Evolutionary conservation across 306 rosid species (phyloP), one percentile per base, ranked within the genome.

Genomic region (Vigna mungo): DNA sequence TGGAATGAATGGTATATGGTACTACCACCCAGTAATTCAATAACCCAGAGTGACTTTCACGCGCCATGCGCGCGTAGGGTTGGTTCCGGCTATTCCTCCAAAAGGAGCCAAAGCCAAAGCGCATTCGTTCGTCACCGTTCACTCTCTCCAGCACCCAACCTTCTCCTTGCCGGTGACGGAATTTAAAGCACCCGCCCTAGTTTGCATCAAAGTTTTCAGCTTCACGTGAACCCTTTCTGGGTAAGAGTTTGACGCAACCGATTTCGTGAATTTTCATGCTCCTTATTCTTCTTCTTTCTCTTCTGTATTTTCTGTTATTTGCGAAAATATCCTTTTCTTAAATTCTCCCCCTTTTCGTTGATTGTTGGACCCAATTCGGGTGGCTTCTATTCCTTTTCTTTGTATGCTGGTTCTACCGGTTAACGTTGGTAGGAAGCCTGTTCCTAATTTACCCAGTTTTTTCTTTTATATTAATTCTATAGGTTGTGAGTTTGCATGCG

Each of bases 121-220:
- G 81, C 86, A 85, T 79, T 87, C 83, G 75, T 80, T 88, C 81
- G 83, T 82, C 85, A 72, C 85, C 90, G 88, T 81, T 86, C 82
- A 73, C 80, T 80, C 68, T 36, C 79, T 36, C 72, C 11, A 71
- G 58, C 62, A 52, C 49, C 18, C 49, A 47, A 47, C 77, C 74
- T 55, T 72, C 49, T 37, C 76, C 71, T 67, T 58, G 80, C 92
- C 93, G 92, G 96, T 88, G 90, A 88, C 81, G 80, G 85, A 83
- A 71, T 78, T 81, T 25, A 75, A 72, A 79, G 17, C 89, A 56
- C 86, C 89, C 73, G 75, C 79, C 85, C 17, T 81, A 84, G 25
- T 71, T 60, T 52, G 6, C 27, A 77, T 75, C 81, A 49, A 44
- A 7, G 74, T 71, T 64, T 53, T 53, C 14, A 65, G 56, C 67